Conservation (phyloP, 2,329 filamentous ascomycete genomes). For the Verticillium klebahnii region DNA sequence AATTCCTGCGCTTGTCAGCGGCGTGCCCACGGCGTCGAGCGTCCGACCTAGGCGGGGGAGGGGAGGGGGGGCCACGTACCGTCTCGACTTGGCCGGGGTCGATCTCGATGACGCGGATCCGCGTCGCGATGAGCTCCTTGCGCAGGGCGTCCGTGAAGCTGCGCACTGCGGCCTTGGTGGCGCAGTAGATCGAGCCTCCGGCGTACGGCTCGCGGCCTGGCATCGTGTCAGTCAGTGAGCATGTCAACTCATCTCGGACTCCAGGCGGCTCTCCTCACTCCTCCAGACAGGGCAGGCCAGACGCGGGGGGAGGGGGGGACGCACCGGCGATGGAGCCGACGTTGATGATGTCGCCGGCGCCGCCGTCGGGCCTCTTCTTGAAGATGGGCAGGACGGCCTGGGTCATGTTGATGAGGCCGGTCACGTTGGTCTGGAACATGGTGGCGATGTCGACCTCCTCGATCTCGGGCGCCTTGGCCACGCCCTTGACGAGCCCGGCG, state of each 20-base stretch:
- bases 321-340: constrained; percentile 81
- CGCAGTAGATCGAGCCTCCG: constrained; percentile 88
- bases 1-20: constrained; percentile 58
- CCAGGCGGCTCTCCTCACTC: no score
- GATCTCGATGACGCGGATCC: constrained; percentile 80
- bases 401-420: constrained; percentile 92
- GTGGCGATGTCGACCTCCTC: constrained; percentile 72
- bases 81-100: constrained; percentile 94
- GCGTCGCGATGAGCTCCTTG: constrained; percentile 75
- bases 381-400: constrained; percentile 84
- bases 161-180: constrained; percentile 83
- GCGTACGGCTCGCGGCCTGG: constrained; percentile 73
- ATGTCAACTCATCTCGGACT: neutral
- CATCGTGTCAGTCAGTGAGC: neutral
- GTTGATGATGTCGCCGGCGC: constrained; percentile 91
- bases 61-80: constrained; percentile 32
- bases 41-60: no score
- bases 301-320: constrained; percentile 1
- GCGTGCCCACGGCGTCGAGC: neutral
- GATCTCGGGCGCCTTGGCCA: constrained; percentile 82
- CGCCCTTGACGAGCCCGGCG: constrained; percentile 85
- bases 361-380: constrained; percentile 69
- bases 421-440: constrained; percentile 94
- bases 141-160: constrained; percentile 79
- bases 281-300: no score